Evolutionary conservation across 1,139 yeast species (phyloP), one percentile per base, ranked within the genome.

Genomic region (Zygoascus sp.): DNA sequence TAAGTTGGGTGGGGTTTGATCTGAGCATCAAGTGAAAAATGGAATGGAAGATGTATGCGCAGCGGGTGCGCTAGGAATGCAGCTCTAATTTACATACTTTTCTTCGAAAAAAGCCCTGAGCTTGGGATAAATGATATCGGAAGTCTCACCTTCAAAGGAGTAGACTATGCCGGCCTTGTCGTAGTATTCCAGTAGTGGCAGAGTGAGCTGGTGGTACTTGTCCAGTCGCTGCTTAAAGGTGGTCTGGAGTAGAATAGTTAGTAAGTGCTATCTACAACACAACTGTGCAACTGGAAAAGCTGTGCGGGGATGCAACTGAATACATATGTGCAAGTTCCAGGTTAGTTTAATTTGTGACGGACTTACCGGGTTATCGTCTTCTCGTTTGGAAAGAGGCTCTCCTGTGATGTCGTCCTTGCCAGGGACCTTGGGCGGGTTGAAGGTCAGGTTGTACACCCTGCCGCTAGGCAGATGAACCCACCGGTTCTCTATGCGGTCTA

Each of bases 381-480:
- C 74, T 48, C 97, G 74, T 64, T 88, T 86, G 27, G 76, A 67
- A 49, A 90, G 70, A 1, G 87, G 82, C 60, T 90, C 97, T 0
- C 96, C 96, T 0, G 97, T 90, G 2, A 88, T 61, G 61, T 90
- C 97, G 61, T 90, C 97, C 51, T 68, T 74, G 44, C 87, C 94
- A 0, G 89, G 80, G 1, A 74, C 76, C 56, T 82, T 83, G 2
- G 97, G 97, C 2, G 97, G 97, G 58, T 86, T 88, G 65, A 87
- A 90, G 50, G 87, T 82, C 53, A 86, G 64, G 61, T 85, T 90
- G 64, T 90, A 90, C 1, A 89, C 83, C 53, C 97, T 70, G 0
- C 97, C 97, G 50, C 95, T 84, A 0, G 86, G 80, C 9, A 74
- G 62, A 66, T 90, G 97, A 30, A 88, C 84, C 83, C 85, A 89